Percentiles rank a stretch among this genome's conserved stretches.
These are phyloP conservation scores for Mixia osmundae DNA, from an alignment of 1,284 basidiomycete species.

Conservation along the genomic window DNA sequence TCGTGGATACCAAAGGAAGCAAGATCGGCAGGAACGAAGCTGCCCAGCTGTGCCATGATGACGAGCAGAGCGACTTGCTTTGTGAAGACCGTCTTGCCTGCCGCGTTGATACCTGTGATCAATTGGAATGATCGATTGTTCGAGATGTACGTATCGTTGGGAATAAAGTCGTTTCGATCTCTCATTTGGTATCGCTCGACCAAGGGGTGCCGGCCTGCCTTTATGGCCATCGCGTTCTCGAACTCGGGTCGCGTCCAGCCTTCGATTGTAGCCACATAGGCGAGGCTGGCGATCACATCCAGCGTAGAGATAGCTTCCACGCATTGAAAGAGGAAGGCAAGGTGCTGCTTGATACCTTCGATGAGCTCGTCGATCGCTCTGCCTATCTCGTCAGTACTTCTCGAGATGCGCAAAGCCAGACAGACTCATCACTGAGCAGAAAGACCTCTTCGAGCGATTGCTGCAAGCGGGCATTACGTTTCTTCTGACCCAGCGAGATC, in stretches of 20 bases:
- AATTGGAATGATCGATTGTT: conserved; percentile 63
- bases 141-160: conserved; percentile 68
- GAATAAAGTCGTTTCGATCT: conserved; percentile 24
- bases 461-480: conserved; percentile 15
- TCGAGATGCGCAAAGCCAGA: not conserved
- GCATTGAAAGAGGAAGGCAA: conserved; percentile 16
- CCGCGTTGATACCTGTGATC: conserved; percentile 43
- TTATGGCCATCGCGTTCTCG: conserved; percentile 39
- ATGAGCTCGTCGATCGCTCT: conserved; percentile 17
- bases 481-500: conserved; percentile 8
- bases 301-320: conserved; percentile 39
- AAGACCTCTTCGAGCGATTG: conserved; percentile 18
- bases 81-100: conserved; percentile 82
- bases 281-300: conserved; percentile 57
- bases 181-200: conserved; percentile 46
- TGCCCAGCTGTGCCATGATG: conserved; percentile 37
- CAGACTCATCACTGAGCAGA: conserved; percentile 7
- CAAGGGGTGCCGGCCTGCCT: conserved; percentile 31
- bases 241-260: conserved; percentile 13
- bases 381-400: too few species aligned
- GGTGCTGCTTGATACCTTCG: conserved; percentile 10
- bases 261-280: conserved; percentile 47
- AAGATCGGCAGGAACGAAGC: conserved; percentile 56
- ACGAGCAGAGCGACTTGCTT: conserved; percentile 60
- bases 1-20: conserved; percentile 49